Evolutionary conservation across 2,329 filamentous ascomycete genomes (phyloP), one percentile per base, ranked within the genome.

Genomic region (Ceratocystis ficicola): DNA sequence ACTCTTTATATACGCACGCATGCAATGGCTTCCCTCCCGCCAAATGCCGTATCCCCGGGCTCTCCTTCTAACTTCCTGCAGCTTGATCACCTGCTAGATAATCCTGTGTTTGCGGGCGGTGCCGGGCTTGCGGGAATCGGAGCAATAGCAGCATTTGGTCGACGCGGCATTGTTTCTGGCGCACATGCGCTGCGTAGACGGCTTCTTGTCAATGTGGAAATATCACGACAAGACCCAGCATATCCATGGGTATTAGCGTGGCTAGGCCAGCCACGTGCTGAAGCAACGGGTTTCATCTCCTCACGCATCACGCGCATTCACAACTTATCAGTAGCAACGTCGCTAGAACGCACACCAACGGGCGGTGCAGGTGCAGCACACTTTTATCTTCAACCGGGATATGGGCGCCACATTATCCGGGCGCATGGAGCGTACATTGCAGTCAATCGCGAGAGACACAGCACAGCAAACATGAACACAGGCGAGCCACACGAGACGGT

Each of bases 221-320:
- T 99, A 75, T 93, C 89, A 75, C 89, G 90, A 73, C 89, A 93
- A 72, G 94, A 99, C 76, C 86, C 90, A 57, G 92, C 93, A 1
- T 99, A 97, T 74, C 86, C 86, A 50, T 97, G 92, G 93, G 85
- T 99, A 52, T 81, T 99, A 8, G 87, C 92, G 69, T 99, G 94
- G 92, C 88, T 99, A 74, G 92, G 91, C 5, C 83, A 90, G 66
- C 90, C 90, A 69, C 89, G 91, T 63, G 41, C 66, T 22, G 81
- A 85, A 65, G 75, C 79, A 72, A 78, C 72, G 70, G 89, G 80
- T 68, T 87, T 81, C 72, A 76, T 86, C 44, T 80, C 80, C 22
- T 81, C 78, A 36, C 80, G 79, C 50, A 73, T 86, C 64, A 86
- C 83, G 5, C 79, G 82, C 70, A 80, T 84, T 70, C 82, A 85